Base-by-base conservation (phyloP, 306 rosid genomes). In the Pterocarpus macrocarpus region DNA sequence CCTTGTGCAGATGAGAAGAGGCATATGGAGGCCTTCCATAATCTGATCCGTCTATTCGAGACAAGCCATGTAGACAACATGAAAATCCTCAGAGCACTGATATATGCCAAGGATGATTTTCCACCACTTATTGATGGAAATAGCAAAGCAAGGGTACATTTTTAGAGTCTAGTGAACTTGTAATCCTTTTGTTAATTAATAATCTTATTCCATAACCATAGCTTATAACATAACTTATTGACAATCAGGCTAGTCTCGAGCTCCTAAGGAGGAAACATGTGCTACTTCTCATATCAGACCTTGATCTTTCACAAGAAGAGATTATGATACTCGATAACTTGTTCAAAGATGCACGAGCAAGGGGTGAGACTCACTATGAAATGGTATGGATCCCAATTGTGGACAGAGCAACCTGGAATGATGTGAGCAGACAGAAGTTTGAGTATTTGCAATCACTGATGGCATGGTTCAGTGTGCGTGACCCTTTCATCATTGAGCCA, bases 341-440 rank as follows among this genome's bases (percentile, higher is more conserved):
- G 76, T 87, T 85, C 76, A 84, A 63, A 57, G 86, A 86, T 33
- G 83, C 91, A 49, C 66, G 35, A 64, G 34, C 14, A 0, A 87
- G 90, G 67, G 59, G 71, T 7, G 90, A 85, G 1, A 32, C 71
- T 33, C 79, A 82, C 64, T 95, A 93, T 30, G 94, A 89, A 80
- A 76, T 93, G 83, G 97, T 95, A 15, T 95, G 97, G 97, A 70
- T 91, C 41, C 97, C 99, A 8, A 11, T 95, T 3, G 91, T 90
- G 78, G 89, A 90, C 74, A 75, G 34, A 77, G 53, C 79, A 0
- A 57, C 3, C 2, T 90, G 89, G 91, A 77, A 75, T 35, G 88
- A 87, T 8, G 57, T 10, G 44, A 70, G 71, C 2, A 32, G 14
- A 43, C 73, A 63, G 1, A 93, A 66, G 78, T 93, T 93, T 75